phyloP scores from a whole-genome alignment of 345 rosid species.

The Anastatica hierochuntica region DNA sequence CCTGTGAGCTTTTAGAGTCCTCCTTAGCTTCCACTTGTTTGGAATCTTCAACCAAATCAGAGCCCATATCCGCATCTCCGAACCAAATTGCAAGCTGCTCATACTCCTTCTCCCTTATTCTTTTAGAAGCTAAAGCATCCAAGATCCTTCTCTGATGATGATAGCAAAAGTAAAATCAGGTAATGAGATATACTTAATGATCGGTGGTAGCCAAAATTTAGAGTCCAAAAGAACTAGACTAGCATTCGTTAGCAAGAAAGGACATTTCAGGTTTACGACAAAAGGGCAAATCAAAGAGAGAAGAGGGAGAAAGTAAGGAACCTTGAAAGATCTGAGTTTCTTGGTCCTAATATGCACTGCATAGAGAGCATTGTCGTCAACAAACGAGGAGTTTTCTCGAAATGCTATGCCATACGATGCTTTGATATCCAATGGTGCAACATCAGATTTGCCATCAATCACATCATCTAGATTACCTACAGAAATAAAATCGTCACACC shows the following conservation, averaged over 20 bases:
- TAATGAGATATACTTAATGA: too few relatives aligned
- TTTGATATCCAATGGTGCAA: conserved; percentile 36
- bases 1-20: conserved; percentile 11
- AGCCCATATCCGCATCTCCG: conserved; percentile 46
- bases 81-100: conserved; percentile 70
- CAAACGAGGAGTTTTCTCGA: conserved; percentile 34
- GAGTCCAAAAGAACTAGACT: too few relatives aligned
- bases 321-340: conserved; percentile 58
- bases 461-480: conserved; percentile 27
- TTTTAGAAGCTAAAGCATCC: conserved; percentile 51
- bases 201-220: too few relatives aligned
- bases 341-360: conserved; percentile 38
- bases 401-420: conserved; percentile 32
- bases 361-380: conserved; percentile 35
- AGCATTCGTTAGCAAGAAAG: not conserved
- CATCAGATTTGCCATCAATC: conserved; percentile 18
- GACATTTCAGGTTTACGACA: not conserved
- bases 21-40: conserved; percentile 10
- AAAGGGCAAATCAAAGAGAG: not conserved
- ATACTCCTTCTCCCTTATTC: conserved; percentile 57
- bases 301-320: conserved; percentile 20
- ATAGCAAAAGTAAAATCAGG: not conserved
- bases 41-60: conserved; percentile 19
- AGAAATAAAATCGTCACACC: not conserved
- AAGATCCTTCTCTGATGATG: conserved; percentile 48